Percentiles rank a stretch among this genome's conserved stretches.
Evolutionary conservation across 352 stramenopile genomes (phyloP).

Genomic region (Hyaloperonospora arabidopsidis): DNA sequence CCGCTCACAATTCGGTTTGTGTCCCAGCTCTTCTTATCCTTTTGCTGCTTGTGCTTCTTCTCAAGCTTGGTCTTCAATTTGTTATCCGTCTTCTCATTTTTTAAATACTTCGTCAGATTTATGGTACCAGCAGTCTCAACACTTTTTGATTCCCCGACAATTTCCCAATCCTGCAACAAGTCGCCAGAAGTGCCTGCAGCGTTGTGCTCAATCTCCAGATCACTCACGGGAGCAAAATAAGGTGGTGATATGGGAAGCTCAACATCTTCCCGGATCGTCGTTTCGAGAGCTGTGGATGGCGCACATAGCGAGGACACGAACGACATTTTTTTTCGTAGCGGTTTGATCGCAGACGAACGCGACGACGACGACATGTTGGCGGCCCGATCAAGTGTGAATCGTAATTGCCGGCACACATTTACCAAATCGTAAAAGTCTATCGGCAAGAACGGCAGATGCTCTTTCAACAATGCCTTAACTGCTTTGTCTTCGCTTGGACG

Average conservation of each 20-base stretch:
- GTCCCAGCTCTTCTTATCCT: slow-evolving; percentile 26
- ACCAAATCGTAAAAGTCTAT: slow-evolving; percentile 76
- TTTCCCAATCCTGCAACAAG: slow-evolving; percentile 25
- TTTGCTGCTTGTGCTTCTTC: slow-evolving; percentile 30
- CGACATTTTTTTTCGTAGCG: slow-evolving; percentile 12
- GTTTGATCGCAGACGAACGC: slow-evolving; percentile 13
- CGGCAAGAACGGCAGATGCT: slow-evolving; percentile 64
- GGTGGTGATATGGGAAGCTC: slow-evolving; percentile 22
- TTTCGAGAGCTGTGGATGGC: slow-evolving; percentile 14
- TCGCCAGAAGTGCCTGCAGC: slow-evolving; percentile 8
- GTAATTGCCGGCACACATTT: slow-evolving; percentile 49
- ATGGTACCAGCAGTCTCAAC: slow-evolving; percentile 8
- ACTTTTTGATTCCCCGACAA: slow-evolving; percentile 16
- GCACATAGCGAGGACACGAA: slow-evolving; percentile 31
- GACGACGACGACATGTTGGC: slow-evolving; percentile 19
- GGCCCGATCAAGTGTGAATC: slow-evolving; percentile 35
- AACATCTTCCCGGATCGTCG: slow-evolving; percentile 20
- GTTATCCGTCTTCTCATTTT: slow-evolving; percentile 22
- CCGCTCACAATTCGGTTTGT: slow-evolving; percentile 32
- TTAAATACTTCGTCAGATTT: slow-evolving; percentile 21
- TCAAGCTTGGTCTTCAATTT: slow-evolving; percentile 23
- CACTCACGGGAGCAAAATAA: slow-evolving; percentile 7
- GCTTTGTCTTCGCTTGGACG: slow-evolving; percentile 48
- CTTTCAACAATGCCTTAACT: slow-evolving; percentile 40
- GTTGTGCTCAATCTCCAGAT: slow-evolving; percentile 11